Evolutionary conservation across 345 rosid species (phyloP).

Genomic region (Camelina hispida): DNA sequence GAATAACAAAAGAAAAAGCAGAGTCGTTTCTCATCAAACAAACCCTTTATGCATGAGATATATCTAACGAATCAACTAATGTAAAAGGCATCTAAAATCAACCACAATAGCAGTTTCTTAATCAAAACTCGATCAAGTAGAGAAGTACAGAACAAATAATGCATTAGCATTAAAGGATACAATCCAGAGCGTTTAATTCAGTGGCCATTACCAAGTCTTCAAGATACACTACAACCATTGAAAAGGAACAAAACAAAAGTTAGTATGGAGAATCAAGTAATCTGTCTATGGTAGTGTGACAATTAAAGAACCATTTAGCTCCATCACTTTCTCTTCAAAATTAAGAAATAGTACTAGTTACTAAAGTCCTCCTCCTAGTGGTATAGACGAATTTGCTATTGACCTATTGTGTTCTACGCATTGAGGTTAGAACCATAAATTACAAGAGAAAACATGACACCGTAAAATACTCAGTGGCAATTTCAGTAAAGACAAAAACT

Average conservation of each 20-base stretch:
- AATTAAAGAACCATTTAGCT: neutral
- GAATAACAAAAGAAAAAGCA: neutral
- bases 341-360: neutral
- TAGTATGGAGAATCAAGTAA: constrained; percentile 4
- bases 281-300: constrained; percentile 3
- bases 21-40: constrained; percentile 11
- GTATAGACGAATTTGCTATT: neutral
- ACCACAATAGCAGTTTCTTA: neutral
- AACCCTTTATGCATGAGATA: neutral
- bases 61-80: neutral
- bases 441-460: neutral
- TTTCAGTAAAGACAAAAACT: constrained; percentile 2
- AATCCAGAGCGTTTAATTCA: constrained; percentile 12
- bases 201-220: constrained; percentile 28
- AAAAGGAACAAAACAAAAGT: constrained; percentile 1
- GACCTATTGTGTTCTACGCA: neutral
- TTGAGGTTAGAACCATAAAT: neutral
- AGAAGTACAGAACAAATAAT: neutral
- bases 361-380: neutral
- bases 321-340: neutral
- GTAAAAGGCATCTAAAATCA: neutral
- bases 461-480: neutral
- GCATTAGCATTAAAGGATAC: constrained; percentile 30
- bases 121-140: constrained; percentile 1
- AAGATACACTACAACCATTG: constrained; percentile 32